A percentile compares a stretch with the other conserved stretches of the same genome.
These are phyloP conservation scores for Artemisia annua DNA, from an alignment of 129 eudicot species.

Conservation along the genomic window DNA sequence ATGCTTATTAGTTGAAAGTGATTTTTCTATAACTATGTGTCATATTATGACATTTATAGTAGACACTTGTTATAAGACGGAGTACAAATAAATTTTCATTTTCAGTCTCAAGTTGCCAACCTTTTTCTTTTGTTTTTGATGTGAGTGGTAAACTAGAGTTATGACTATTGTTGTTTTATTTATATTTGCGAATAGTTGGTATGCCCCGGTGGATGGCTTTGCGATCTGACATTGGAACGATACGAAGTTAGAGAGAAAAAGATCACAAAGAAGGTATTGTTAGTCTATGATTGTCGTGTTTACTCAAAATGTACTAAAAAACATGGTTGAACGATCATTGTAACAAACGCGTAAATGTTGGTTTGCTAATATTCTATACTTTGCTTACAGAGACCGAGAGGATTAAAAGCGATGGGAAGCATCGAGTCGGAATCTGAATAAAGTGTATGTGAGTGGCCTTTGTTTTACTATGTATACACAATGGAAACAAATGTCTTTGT, in stretches of 20 bases:
- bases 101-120: neutral
- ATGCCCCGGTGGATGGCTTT: constrained; percentile 85
- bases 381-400: constrained; percentile 79
- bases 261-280: constrained; percentile 73
- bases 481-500: constrained; percentile 16
- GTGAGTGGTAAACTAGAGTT: no score
- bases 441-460: constrained; percentile 8
- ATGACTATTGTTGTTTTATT: neutral
- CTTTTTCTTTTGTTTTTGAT: no score
- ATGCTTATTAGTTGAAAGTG: no score
- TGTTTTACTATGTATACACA: neutral
- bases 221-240: constrained; percentile 71
- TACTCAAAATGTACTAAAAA: neutral
- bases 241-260: constrained; percentile 95
- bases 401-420: constrained; percentile 85
- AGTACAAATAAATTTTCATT: no score
- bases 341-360: no score
- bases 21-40: no score
- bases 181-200: constrained; percentile 45
- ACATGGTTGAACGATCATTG: no score
- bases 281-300: no score
- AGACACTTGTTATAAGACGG: no score
- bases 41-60: no score
- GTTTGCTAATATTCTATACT: neutral
- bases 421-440: constrained; percentile 82